Conservation (phyloP, 805 yeast species). For the Hanseniaspora jakobsenii region DNA sequence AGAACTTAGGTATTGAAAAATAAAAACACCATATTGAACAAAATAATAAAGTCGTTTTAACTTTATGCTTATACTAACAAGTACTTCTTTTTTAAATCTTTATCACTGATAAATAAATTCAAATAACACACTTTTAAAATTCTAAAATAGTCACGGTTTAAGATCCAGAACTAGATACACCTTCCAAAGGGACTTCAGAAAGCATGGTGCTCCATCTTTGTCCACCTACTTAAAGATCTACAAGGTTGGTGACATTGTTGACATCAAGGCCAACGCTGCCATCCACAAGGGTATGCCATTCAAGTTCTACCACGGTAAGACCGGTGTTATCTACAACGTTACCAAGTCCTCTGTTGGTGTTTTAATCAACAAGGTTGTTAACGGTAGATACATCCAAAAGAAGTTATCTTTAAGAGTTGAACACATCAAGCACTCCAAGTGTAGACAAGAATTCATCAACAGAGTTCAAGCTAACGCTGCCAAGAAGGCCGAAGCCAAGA, state of each 20-base stretch:
- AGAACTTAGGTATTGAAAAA: no score
- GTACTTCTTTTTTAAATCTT: not conserved
- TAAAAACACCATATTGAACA: no score
- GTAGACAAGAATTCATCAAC: constrained; percentile 97
- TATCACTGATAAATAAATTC: no score
- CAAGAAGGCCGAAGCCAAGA: constrained; percentile 86
- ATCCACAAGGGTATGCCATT: constrained; percentile 99
- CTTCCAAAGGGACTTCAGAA: constrained; percentile 98
- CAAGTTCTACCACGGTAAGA: constrained; percentile 99
- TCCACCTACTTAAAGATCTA: constrained; percentile 94
- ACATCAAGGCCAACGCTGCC: constrained; percentile 98
- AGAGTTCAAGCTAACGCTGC: constrained; percentile 97
- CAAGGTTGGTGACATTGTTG: constrained; percentile 99
- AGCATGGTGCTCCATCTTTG: constrained; percentile 85
- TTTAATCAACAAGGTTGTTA: constrained; percentile 94
- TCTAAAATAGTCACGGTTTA: constrained; percentile 72
- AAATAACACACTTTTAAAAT: not conserved
- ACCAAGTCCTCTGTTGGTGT: constrained; percentile 98
- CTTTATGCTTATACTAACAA: no score
- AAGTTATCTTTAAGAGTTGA: constrained; percentile 97
- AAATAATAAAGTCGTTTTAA: no score
- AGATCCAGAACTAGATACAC: constrained; percentile 99
- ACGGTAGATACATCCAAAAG: constrained; percentile 98
- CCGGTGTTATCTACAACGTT: constrained; percentile 97
- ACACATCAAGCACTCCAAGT: constrained; percentile 98